phyloP scores from a whole-genome alignment of 1,284 basidiomycete genomes.

The Sporisorium reilianum region DNA sequence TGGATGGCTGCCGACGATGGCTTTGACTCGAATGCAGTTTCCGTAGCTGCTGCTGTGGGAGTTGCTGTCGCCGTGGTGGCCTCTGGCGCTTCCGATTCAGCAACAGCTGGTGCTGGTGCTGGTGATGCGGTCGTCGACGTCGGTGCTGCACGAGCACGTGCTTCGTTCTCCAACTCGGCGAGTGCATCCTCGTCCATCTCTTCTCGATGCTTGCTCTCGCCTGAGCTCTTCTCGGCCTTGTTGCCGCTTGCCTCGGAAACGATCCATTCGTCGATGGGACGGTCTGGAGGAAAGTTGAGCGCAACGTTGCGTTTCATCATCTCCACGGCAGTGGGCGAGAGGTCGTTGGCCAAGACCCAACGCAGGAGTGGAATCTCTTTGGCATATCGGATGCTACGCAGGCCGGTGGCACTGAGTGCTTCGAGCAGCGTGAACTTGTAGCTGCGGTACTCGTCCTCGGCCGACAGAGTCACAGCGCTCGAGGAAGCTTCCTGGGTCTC shows the following conservation, averaged over 20 bases:
- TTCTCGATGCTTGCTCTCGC: slow-evolving; percentile 1
- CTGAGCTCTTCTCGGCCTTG: background rate
- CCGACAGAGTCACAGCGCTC: background rate
- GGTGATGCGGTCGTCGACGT: background rate
- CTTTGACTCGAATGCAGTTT: background rate
- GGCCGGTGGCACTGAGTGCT: slow-evolving; percentile 92
- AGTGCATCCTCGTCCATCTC: slow-evolving; percentile 40
- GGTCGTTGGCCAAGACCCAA: slow-evolving; percentile 93
- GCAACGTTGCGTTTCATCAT: slow-evolving; percentile 90
- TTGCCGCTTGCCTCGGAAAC: slow-evolving; percentile 19
- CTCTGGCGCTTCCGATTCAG: slow-evolving; percentile 9
- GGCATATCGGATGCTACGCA: slow-evolving; percentile 95
- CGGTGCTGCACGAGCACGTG: slow-evolving; percentile 9
- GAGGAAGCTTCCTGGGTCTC: background rate
- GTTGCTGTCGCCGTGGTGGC: background rate
- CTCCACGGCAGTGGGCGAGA: slow-evolving; percentile 83
- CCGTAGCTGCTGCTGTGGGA: background rate
- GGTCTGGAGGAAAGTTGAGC: slow-evolving; percentile 82
- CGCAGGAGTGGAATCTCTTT: slow-evolving; percentile 94
- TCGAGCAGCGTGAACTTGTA: slow-evolving; percentile 88
- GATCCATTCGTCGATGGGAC: slow-evolving; percentile 57
- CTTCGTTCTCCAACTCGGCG: slow-evolving; percentile 28
- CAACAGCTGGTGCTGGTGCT: slow-evolving; percentile 6
- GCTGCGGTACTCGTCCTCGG: slow-evolving; percentile 71
- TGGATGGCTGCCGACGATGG: slow-evolving; percentile 48